Evolutionary conservation across 2,329 filamentous ascomycete genomes (phyloP).

Genomic region (Claviceps purpurea): DNA sequence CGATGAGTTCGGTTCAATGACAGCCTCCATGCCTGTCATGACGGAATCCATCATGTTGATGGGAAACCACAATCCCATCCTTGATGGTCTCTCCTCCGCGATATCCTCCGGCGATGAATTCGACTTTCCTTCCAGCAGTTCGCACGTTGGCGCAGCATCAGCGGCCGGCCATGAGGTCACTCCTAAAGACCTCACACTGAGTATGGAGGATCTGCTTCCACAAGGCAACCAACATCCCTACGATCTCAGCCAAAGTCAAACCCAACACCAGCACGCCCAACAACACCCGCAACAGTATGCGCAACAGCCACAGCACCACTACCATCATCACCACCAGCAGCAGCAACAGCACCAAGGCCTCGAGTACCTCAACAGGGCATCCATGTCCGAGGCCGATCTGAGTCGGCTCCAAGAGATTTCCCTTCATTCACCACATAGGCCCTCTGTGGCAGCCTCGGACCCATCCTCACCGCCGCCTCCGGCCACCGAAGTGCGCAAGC

Average conservation of each 20-base stretch:
- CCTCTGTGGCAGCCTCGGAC: slow-evolving; percentile 13
- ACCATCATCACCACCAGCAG: not conserved
- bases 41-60: slow-evolving; percentile 16
- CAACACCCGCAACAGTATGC: slow-evolving; percentile 6
- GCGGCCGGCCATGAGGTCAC: slow-evolving; percentile 18
- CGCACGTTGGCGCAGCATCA: slow-evolving; percentile 15
- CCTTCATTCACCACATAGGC: slow-evolving; percentile 24
- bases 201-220: slow-evolving; percentile 1
- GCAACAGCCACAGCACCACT: not conserved
- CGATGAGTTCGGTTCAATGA: slow-evolving; percentile 9
- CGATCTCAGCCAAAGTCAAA: not conserved
- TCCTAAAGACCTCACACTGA: slow-evolving; percentile 15
- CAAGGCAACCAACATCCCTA: not conserved
- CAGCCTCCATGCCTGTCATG: slow-evolving; percentile 13
- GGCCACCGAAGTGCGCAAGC: slow-evolving; percentile 17
- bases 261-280: not conserved
- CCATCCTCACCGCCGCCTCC: slow-evolving; percentile 21
- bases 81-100: slow-evolving; percentile 20
- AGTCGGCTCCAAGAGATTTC: slow-evolving; percentile 33
- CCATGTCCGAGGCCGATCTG: slow-evolving; percentile 35
- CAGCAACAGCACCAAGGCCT: slow-evolving; percentile 6
- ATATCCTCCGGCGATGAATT: slow-evolving; percentile 23
- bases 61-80: slow-evolving; percentile 6
- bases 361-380: slow-evolving; percentile 18
- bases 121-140: slow-evolving; percentile 23